phyloP scores from a whole-genome alignment of 1,284 basidiomycete species.

The Sphaerobolus stellatus region DNA sequence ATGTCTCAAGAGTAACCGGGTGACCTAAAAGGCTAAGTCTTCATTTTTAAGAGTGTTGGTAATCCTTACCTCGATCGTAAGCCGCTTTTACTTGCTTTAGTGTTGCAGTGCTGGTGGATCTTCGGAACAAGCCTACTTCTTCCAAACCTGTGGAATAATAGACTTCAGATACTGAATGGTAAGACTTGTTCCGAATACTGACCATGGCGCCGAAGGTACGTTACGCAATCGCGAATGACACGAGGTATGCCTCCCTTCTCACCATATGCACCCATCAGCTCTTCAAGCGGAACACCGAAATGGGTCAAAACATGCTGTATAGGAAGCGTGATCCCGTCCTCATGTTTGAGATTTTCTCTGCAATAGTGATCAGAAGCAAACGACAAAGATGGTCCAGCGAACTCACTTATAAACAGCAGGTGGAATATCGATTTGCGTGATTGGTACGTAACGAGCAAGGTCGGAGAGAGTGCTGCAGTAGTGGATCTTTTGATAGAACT shows the following conservation, averaged over 20 bases:
- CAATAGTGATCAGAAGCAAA: constrained; percentile 1
- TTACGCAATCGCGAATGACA: constrained; percentile 74
- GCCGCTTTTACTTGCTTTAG: constrained; percentile 75
- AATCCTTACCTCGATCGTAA: constrained; percentile 66
- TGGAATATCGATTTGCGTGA: constrained; percentile 83
- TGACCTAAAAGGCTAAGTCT: constrained; percentile 48
- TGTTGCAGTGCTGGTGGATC: constrained; percentile 69
- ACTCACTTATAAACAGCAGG: constrained; percentile 75
- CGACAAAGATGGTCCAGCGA: constrained; percentile 17
- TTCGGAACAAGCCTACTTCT: constrained; percentile 78
- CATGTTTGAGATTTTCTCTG: constrained; percentile 74
- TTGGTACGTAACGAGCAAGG: constrained; percentile 69
- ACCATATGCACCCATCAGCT: constrained; percentile 78
- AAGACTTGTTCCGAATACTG: constrained; percentile 12
- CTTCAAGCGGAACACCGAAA: constrained; percentile 78
- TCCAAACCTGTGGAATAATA: constrained; percentile 48
- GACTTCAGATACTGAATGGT: constrained; percentile 3
- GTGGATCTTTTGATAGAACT: constrained; percentile 81
- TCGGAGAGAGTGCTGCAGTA: constrained; percentile 75
- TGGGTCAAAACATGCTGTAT: constrained; percentile 55
- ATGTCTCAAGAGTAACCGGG: constrained; percentile 71
- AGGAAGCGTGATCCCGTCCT: constrained; percentile 64
- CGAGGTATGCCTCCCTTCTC: constrained; percentile 78
- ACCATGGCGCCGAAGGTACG: constrained; percentile 66
- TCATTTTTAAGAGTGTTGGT: neutral